Percentiles rank a stretch among this genome's conserved stretches.
These are phyloP conservation scores for Endocarpon pusillum DNA, from an alignment of 495 filamentous ascomycete genomes.

Conservation along the genomic window DNA sequence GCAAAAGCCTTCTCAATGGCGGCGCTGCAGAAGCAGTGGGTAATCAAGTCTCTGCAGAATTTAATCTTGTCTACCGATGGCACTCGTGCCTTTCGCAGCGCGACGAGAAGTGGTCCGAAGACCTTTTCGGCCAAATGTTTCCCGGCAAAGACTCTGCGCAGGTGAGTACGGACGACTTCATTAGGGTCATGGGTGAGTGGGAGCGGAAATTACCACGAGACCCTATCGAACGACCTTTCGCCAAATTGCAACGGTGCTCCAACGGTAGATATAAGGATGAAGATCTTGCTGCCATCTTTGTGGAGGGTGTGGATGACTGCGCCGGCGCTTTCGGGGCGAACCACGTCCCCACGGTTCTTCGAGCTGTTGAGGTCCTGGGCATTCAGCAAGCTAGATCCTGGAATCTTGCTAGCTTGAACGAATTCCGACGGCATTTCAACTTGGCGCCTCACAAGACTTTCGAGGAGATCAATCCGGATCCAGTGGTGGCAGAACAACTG, in stretches of 20 bases:
- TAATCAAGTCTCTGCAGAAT: constrained; percentile 65
- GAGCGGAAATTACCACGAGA: constrained; percentile 39
- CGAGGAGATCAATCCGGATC: constrained; percentile 70
- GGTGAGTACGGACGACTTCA: constrained; percentile 37
- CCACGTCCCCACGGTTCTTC: constrained; percentile 56
- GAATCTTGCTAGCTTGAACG: constrained; percentile 72
- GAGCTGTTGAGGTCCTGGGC: constrained; percentile 64
- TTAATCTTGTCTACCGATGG: constrained; percentile 64
- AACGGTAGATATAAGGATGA: constrained; percentile 50
- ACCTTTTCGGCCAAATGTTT: constrained; percentile 47
- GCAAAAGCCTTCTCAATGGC: constrained; percentile 18
- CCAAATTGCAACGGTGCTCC: constrained; percentile 32
- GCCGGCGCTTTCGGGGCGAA: constrained; percentile 48
- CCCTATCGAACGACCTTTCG: constrained; percentile 47
- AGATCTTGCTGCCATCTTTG: constrained; percentile 50
- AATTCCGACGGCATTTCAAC: constrained; percentile 70
- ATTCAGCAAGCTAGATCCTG: constrained; percentile 72
- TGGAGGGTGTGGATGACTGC: constrained; percentile 43
- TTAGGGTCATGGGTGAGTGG: constrained; percentile 41
- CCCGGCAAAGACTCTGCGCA: constrained; percentile 28
- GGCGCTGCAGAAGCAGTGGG: constrained; percentile 30
- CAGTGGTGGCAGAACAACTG: constrained; percentile 52
- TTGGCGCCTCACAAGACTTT: constrained; percentile 60
- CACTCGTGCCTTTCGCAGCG: constrained; percentile 57
- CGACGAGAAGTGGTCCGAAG: constrained; percentile 60